Percentiles rank a stretch among this genome's conserved stretches.
Evolutionary conservation across 2,329 filamentous ascomycete genomes (phyloP).

Genomic region (Pseudocercospora crystallina): DNA sequence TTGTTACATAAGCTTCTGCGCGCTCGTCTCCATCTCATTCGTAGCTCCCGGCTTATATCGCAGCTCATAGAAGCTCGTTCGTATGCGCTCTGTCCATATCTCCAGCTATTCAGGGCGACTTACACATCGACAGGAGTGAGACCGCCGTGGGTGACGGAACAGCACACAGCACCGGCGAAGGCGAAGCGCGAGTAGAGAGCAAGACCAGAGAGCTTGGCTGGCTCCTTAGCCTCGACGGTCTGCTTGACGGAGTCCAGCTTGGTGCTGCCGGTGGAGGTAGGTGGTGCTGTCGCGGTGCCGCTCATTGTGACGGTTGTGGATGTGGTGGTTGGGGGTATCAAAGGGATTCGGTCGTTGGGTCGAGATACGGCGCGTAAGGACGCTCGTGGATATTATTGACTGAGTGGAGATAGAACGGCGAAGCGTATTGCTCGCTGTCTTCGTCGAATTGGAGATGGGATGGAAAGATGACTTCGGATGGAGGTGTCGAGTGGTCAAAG

Average conservation of each 20-base stretch:
- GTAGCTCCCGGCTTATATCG: not conserved
- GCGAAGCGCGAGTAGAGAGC: slow-evolving; percentile 93
- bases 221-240: slow-evolving; percentile 41
- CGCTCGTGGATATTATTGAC: no score
- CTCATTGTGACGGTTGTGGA: slow-evolving; percentile 31
- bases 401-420: no score
- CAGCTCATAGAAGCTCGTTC: not conserved
- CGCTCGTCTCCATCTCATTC: not conserved
- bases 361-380: not conserved
- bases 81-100: not conserved
- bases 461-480: no score
- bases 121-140: slow-evolving; percentile 99
- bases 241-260: slow-evolving; percentile 56
- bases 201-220: slow-evolving; percentile 61
- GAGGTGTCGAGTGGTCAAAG: no score
- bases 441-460: no score
- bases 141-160: slow-evolving; percentile 93
- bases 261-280: slow-evolving; percentile 50
- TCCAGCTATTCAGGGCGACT: slow-evolving; percentile 45
- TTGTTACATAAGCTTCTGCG: not conserved
- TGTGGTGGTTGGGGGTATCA: not conserved
- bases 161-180: slow-evolving; percentile 96
- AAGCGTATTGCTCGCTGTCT: no score
- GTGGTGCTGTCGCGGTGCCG: slow-evolving; percentile 41
- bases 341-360: slow-evolving; percentile 3